phyloP scores from a whole-genome alignment of 2,329 filamentous ascomycete species.

The Tolypocladium inflatum region DNA sequence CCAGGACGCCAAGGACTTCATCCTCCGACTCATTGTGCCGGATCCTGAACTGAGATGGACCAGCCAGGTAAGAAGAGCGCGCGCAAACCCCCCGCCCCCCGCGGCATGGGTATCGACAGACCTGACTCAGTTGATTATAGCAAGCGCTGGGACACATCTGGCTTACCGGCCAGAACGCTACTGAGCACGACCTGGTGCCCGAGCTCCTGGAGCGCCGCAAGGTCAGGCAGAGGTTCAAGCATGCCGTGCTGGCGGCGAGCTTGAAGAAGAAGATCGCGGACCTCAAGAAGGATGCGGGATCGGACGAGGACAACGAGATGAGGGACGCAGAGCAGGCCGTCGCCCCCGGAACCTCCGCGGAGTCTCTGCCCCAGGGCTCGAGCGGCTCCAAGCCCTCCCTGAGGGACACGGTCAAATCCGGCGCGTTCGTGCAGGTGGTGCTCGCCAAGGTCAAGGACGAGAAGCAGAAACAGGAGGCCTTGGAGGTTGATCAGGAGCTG shows the following conservation, averaged over 20 bases:
- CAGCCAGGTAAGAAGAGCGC: slow-evolving; percentile 54
- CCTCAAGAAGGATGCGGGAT: slow-evolving; percentile 84
- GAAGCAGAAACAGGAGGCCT: slow-evolving; percentile 68
- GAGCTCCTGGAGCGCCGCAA: slow-evolving; percentile 87
- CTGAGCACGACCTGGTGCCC: slow-evolving; percentile 92
- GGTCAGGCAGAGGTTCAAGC: slow-evolving; percentile 79
- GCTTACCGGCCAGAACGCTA: slow-evolving; percentile 85
- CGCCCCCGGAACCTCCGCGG: neutral
- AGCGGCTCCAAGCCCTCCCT: slow-evolving; percentile 23
- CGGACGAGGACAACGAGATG: slow-evolving; percentile 54
- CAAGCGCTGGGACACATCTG: slow-evolving; percentile 74
- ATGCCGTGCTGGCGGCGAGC: slow-evolving; percentile 93
- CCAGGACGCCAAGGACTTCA: slow-evolving; percentile 90
- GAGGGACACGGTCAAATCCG: slow-evolving; percentile 25
- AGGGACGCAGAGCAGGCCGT: slow-evolving; percentile 53
- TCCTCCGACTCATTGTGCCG: slow-evolving; percentile 69
- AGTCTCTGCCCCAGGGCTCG: slow-evolving; percentile 20
- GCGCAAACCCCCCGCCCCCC: too few species aligned
- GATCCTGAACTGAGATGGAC: slow-evolving; percentile 67
- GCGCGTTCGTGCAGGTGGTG: slow-evolving; percentile 85
- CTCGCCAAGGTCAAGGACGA: slow-evolving; percentile 59
- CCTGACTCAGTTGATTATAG: slow-evolving; percentile 24
- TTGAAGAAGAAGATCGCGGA: slow-evolving; percentile 90
- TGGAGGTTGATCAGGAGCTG: slow-evolving; percentile 54
- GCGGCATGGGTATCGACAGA: too few species aligned